phyloP scores from a whole-genome alignment of 2,329 filamentous ascomycete species.

The Fusarium mexicanum region DNA sequence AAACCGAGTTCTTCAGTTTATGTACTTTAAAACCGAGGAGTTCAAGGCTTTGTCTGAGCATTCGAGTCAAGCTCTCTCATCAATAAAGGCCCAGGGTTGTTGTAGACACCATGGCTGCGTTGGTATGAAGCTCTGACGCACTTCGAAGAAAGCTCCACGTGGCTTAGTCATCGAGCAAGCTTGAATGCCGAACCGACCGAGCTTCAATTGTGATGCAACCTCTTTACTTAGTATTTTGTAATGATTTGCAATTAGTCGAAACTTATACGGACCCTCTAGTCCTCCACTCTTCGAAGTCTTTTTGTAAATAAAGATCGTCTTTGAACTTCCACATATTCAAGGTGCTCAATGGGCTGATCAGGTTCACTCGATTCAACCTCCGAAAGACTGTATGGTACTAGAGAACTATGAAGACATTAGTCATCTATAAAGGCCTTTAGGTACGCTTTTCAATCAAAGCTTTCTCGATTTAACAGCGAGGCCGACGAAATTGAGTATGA shows the following conservation, averaged over 20 bases:
- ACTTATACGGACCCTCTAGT: background rate
- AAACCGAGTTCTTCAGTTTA: background rate
- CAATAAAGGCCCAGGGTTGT: slow-evolving; percentile 26
- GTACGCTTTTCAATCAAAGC: background rate
- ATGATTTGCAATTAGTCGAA: background rate
- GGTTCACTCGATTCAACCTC: background rate
- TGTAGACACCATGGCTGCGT: slow-evolving; percentile 42
- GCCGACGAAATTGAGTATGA: slow-evolving; percentile 3
- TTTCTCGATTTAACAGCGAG: background rate
- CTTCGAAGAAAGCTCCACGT: slow-evolving; percentile 20
- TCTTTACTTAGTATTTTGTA: background rate
- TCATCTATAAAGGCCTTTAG: background rate
- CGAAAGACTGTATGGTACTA: background rate
- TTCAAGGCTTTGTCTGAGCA: slow-evolving; percentile 14
- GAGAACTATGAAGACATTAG: background rate
- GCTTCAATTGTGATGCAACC: background rate
- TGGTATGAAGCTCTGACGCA: slow-evolving; percentile 38
- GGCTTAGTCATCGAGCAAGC: slow-evolving; percentile 38
- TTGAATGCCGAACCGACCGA: background rate
- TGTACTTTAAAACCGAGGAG: background rate
- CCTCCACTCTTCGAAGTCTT: background rate
- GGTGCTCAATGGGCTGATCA: background rate
- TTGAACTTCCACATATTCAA: background rate
- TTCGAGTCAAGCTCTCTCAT: slow-evolving; percentile 18
- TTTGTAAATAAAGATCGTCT: background rate